Percentiles rank a stretch among this genome's conserved stretches.
These are phyloP conservation scores for Pestalotiopsis sp. DNA, from an alignment of 2,329 filamentous ascomycete species.

Conservation along the genomic window DNA sequence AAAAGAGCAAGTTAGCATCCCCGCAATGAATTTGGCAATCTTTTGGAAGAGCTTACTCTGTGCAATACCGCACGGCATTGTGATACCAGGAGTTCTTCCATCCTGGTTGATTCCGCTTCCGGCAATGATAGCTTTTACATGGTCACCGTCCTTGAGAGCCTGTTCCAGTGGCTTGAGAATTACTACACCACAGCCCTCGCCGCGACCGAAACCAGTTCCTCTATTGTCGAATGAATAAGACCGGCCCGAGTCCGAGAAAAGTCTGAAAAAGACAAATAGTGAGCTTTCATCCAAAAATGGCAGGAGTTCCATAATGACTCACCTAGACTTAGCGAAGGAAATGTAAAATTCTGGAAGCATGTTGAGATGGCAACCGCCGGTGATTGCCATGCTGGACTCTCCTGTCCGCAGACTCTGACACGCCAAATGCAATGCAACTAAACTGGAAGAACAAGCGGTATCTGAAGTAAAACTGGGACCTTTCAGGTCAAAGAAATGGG, in stretches of 20 bases:
- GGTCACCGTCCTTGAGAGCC: conserved; percentile 57
- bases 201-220: conserved; percentile 62
- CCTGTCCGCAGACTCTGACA: conserved; percentile 50
- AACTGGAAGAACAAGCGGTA: conserved; percentile 54
- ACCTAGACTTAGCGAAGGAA: conserved; percentile 47
- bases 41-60: conserved; percentile 38
- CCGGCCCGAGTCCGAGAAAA: conserved; percentile 54
- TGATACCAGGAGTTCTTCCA: conserved; percentile 58
- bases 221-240: conserved; percentile 53
- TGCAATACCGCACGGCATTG: conserved; percentile 53
- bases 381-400: conserved; percentile 48
- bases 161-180: conserved; percentile 59
- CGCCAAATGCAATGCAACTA: conserved; percentile 52
- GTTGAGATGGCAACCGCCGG: conserved; percentile 50
- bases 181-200: conserved; percentile 59
- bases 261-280: conserved; percentile 26
- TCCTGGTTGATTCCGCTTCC: conserved; percentile 58
- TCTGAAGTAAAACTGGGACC: conserved; percentile 56
- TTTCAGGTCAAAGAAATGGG: conserved; percentile 57
- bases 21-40: not conserved
- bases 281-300: conserved; percentile 6
- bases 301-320: conserved; percentile 26
- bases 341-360: conserved; percentile 50
- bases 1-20: not conserved
- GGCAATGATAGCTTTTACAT: conserved; percentile 53